A percentile compares a stretch with the other conserved stretches of the same genome.
Conservation (phyloP, 2,329 filamentous ascomycete species). For the Aaosphaeria arxii region DNA sequence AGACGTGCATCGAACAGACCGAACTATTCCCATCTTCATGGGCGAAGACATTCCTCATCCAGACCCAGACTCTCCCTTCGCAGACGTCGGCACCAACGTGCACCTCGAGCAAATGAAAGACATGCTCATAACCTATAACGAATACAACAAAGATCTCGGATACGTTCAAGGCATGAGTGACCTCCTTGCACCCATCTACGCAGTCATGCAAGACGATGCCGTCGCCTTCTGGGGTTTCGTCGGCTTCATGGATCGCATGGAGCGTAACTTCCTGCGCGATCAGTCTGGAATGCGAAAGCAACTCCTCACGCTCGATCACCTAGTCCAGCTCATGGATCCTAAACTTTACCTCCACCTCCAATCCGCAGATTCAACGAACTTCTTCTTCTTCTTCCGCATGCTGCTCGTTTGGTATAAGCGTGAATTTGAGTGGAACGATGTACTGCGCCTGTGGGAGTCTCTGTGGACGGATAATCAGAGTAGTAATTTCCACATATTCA, state of each 20-base stretch:
- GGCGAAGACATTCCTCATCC: conserved; percentile 97
- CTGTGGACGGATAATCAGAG: conserved; percentile 92
- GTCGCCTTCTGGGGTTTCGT: conserved; percentile 97
- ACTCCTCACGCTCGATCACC: conserved; percentile 84
- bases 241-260: conserved; percentile 96
- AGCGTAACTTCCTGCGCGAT: conserved; percentile 91
- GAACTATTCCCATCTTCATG: conserved; percentile 89
- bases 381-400: conserved; percentile 99
- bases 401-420: conserved; percentile 98
- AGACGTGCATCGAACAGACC: conserved; percentile 95
- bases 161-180: conserved; percentile 99
- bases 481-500: conserved; percentile 89
- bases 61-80: conserved; percentile 92
- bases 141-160: conserved; percentile 91
- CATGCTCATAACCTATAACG: conserved; percentile 97
- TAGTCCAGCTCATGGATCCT: conserved; percentile 95
- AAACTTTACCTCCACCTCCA: conserved; percentile 89
- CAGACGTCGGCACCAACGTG: conserved; percentile 89
- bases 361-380: conserved; percentile 91
- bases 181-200: conserved; percentile 91
- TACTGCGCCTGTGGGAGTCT: conserved; percentile 84
- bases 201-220: conserved; percentile 95
- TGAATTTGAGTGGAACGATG: conserved; percentile 87
- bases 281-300: conserved; percentile 96
- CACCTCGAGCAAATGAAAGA: conserved; percentile 99